These are phyloP conservation scores for Penicillium sumatraense DNA, from an alignment of 2,329 filamentous ascomycete species.

Conservation along the genomic window DNA sequence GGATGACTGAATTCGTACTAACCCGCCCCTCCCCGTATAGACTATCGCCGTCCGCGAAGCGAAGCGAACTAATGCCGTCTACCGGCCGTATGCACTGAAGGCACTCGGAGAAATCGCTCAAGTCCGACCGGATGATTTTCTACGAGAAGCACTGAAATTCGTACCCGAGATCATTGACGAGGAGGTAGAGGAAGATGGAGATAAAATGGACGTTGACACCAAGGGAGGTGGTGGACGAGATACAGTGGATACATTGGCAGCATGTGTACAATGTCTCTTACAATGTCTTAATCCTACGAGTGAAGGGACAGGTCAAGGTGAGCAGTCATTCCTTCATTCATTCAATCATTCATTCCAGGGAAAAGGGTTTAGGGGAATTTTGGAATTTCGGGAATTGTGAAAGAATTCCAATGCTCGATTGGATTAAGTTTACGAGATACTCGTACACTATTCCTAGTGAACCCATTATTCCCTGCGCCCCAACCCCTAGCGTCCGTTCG, in stretches of 20 bases:
- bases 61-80: conserved; percentile 85
- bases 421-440: no score
- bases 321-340: no score
- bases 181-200: conserved; percentile 55
- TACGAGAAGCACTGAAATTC: conserved; percentile 68
- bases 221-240: conserved; percentile 37
- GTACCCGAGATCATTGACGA: conserved; percentile 67
- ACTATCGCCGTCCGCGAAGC: conserved; percentile 78
- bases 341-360: conserved; percentile 7
- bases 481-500: conserved; percentile 22
- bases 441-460: no score
- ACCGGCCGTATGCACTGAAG: conserved; percentile 75
- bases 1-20: conserved; percentile 8
- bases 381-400: no score
- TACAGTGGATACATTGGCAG: conserved; percentile 42
- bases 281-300: conserved; percentile 41
- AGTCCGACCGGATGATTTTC: conserved; percentile 70
- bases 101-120: conserved; percentile 75
- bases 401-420: no score
- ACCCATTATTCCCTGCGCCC: no score
- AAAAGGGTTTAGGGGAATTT: no score
- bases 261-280: conserved; percentile 44
- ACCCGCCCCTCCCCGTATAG: conserved; percentile 44
- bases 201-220: conserved; percentile 72
- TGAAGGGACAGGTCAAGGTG: conserved; percentile 29